A percentile compares a stretch with the other conserved stretches of the same genome.
Evolutionary conservation across 164 flowering plant genomes (phyloP).

Genomic region (Macadamia tetraphylla): DNA sequence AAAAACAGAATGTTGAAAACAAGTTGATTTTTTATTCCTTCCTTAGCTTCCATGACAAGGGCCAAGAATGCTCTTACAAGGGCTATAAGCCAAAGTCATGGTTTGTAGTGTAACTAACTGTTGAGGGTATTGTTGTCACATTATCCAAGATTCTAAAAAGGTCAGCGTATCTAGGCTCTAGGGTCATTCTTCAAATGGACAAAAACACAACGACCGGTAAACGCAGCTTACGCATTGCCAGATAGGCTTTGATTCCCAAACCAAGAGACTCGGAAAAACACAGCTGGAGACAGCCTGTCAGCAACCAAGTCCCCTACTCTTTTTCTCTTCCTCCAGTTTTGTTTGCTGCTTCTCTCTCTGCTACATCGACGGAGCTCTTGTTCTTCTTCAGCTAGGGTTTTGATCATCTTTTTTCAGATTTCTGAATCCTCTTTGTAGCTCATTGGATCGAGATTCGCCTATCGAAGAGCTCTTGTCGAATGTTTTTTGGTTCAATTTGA

Average conservation of each 20-base stretch:
- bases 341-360: conserved; percentile 5
- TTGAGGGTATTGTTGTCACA: too few relatives aligned
- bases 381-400: conserved; percentile 7
- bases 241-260: conserved; percentile 16
- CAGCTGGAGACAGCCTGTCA: conserved; percentile 65
- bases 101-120: too few relatives aligned
- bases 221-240: conserved; percentile 15
- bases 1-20: too few relatives aligned
- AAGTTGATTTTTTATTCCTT: too few relatives aligned
- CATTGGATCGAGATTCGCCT: conserved; percentile 20
- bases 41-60: too few relatives aligned
- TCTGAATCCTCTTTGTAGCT: neutral
- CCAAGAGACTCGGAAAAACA: conserved; percentile 10
- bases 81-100: too few relatives aligned
- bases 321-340: conserved; percentile 2
- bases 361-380: neutral
- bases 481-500: neutral
- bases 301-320: conserved; percentile 34
- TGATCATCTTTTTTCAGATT: neutral
- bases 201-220: conserved; percentile 7
- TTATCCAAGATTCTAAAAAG: too few relatives aligned
- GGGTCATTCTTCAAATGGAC: too few relatives aligned
- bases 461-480: conserved; percentile 5
- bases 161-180: too few relatives aligned
- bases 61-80: too few relatives aligned